Percentiles rank a stretch among this genome's conserved stretches.
Conservation (phyloP, 495 filamentous ascomycete species). For the Amphirosellinia nigrospora region DNA sequence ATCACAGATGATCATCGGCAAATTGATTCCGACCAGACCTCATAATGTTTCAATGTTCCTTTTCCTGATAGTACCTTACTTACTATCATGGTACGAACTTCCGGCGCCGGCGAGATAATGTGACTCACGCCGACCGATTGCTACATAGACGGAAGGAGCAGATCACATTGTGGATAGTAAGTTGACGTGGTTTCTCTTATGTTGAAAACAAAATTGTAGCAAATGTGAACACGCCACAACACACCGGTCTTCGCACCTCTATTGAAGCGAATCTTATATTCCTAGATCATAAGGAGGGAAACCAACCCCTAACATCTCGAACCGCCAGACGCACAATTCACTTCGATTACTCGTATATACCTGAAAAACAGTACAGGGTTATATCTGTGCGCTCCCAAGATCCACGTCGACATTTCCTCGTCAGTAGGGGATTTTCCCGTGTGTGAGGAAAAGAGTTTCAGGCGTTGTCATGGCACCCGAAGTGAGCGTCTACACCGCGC, state of each 20-base stretch:
- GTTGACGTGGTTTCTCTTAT: background rate
- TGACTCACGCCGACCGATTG: slow-evolving; percentile 12
- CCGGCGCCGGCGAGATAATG: slow-evolving; percentile 2
- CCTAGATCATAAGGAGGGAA: background rate
- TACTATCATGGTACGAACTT: background rate
- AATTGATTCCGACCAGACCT: background rate
- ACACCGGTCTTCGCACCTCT: too few relatives aligned
- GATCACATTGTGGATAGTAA: background rate
- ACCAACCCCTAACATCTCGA: background rate
- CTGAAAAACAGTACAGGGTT: background rate
- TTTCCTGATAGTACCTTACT: background rate
- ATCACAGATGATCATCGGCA: background rate
- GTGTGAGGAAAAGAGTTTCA: background rate
- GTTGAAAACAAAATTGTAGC: background rate
- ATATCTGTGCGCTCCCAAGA: background rate
- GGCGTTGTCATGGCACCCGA: slow-evolving; percentile 26
- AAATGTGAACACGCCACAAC: background rate
- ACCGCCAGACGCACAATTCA: background rate
- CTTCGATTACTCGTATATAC: background rate
- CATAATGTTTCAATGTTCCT: background rate
- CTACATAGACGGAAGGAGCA: background rate
- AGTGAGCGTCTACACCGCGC: slow-evolving; percentile 48
- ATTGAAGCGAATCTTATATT: background rate
- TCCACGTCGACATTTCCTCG: background rate
- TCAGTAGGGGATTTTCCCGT: background rate